Evolutionary conservation across 139 green algal genomes (phyloP).

Genomic region (Coelastrella sp.): DNA sequence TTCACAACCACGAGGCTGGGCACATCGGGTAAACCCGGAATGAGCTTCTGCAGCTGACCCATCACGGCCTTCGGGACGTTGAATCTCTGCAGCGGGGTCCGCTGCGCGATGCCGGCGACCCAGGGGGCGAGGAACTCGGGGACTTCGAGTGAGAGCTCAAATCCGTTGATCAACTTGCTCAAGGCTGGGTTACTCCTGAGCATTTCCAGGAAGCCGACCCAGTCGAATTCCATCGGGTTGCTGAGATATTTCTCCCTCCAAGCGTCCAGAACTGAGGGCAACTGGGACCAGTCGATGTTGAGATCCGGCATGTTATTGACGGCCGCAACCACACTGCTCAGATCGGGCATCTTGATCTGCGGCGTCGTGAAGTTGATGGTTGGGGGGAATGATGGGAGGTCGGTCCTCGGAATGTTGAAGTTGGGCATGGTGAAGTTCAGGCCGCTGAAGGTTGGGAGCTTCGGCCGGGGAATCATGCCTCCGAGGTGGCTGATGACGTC

Average conservation of each 20-base stretch:
- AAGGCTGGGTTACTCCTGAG: neutral
- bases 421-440: neutral
- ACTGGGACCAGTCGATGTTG: neutral
- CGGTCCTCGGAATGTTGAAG: neutral
- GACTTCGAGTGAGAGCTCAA: slow-evolving; percentile 18
- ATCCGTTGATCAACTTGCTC: neutral
- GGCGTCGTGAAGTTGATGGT: neutral
- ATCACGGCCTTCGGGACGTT: neutral
- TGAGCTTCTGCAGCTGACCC: neutral
- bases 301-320: slow-evolving; percentile 19
- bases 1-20: slow-evolving; percentile 13
- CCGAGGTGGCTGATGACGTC: neutral
- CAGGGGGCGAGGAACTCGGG: slow-evolving; percentile 1
- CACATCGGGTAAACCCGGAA: neutral
- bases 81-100: neutral
- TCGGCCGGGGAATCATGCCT: neutral
- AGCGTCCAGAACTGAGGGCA: neutral
- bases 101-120: slow-evolving; percentile 7
- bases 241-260: slow-evolving; percentile 16
- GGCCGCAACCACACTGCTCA: neutral
- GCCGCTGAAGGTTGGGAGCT: neutral
- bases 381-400: neutral
- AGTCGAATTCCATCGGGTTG: neutral
- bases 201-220: neutral
- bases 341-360: neutral